These are phyloP conservation scores for Potentilla sterilis DNA, from an alignment of 306 rosid genomes.

Conservation along the genomic window DNA sequence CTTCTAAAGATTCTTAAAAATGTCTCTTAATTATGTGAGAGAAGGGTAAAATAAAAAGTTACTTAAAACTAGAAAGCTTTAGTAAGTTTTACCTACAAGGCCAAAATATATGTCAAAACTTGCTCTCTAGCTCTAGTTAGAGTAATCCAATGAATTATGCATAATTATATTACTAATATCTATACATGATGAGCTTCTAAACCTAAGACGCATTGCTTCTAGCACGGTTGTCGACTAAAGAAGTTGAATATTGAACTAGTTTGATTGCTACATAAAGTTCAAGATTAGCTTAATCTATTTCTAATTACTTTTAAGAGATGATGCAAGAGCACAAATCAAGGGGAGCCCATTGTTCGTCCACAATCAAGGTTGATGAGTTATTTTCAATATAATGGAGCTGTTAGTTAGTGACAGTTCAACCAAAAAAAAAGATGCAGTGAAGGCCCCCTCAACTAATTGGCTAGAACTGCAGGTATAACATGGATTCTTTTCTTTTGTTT, in stretches of 20 bases:
- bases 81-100: neutral
- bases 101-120: neutral
- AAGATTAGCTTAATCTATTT: conserved; percentile 23
- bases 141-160: conserved; percentile 8
- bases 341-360: neutral
- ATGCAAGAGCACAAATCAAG: neutral
- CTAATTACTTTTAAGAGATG: conserved; percentile 16
- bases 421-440: neutral
- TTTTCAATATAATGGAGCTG: neutral
- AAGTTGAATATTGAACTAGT: conserved; percentile 34
- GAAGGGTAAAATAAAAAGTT: neutral
- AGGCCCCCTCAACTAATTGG: neutral
- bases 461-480: neutral
- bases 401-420: neutral
- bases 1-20: too few species aligned
- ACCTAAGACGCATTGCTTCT: conserved; percentile 47
- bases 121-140: neutral
- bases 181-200: conserved; percentile 30
- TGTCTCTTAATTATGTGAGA: neutral
- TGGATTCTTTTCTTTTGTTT: neutral
- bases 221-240: conserved; percentile 57
- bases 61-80: conserved; percentile 22
- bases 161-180: conserved; percentile 21
- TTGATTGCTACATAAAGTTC: conserved; percentile 25
- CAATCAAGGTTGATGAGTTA: neutral